Evolutionary conservation across 495 filamentous ascomycete genomes (phyloP).

Genomic region (Rostrohypoxylon terebratum): DNA sequence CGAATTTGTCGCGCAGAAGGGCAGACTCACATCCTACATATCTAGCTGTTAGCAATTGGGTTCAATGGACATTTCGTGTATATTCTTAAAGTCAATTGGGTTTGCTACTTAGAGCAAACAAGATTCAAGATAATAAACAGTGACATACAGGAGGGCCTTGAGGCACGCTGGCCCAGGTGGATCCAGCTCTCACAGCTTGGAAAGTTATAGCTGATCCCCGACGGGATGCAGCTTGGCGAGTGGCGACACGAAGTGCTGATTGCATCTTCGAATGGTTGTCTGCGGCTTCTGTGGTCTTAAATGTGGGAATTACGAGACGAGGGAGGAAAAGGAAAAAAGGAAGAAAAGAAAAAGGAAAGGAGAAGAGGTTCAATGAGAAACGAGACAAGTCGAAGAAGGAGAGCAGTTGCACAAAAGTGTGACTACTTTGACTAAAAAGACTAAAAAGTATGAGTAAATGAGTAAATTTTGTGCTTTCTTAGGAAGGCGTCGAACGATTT

Average conservation of each 20-base stretch:
- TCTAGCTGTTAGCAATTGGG: constrained; percentile 16
- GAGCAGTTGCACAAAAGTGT: constrained; percentile 36
- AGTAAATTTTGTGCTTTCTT: constrained; percentile 34
- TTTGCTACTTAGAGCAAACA: not conserved
- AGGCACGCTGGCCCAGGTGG: constrained; percentile 88
- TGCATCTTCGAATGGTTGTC: constrained; percentile 43
- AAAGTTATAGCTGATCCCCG: constrained; percentile 54
- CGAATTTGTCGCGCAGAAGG: not conserved
- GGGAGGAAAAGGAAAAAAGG: constrained; percentile 12
- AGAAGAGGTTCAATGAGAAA: constrained; percentile 2
- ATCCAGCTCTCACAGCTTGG: constrained; percentile 73
- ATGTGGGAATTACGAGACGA: not conserved
- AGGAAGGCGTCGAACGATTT: constrained; percentile 37
- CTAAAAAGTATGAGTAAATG: constrained; percentile 37
- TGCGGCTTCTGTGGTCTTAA: not conserved
- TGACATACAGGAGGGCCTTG: constrained; percentile 92
- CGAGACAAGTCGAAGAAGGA: constrained; percentile 29
- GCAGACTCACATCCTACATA: constrained; percentile 69
- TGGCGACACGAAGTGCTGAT: constrained; percentile 46
- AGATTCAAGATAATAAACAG: constrained; percentile 14
- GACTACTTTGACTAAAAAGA: constrained; percentile 16
- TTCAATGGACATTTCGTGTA: constrained; percentile 47
- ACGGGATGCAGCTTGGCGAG: constrained; percentile 49
- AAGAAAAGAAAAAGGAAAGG: constrained; percentile 33
- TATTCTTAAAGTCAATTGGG: constrained; percentile 45